Base-by-base conservation (phyloP, 2,329 filamentous ascomycete genomes). In the Penicillium janthinellum region DNA sequence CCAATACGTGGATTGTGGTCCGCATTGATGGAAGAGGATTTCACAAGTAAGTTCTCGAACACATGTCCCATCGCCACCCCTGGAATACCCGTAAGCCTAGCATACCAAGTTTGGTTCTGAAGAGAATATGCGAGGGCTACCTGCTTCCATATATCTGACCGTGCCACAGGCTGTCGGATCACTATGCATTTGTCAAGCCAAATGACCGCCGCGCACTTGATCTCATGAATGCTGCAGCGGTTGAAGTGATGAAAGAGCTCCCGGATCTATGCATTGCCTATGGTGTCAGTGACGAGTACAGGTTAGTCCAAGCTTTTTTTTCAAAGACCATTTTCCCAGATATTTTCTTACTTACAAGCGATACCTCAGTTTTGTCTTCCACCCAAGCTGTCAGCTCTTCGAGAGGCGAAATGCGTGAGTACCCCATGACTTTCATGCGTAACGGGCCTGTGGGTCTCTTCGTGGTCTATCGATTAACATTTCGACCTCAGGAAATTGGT, bases 1-100 rank as follows among this genome's bases (percentile, higher is more conserved):
- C 89, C 56, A 96, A 96, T 73, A 98, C 94, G 28, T 99, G 93
- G 92, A 90, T 98, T 58, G 92, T 98, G 20, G 88, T 99, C 57
- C 88, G 95, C 61, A 88, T 99, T 70, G 95, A 99, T 78, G 95
- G 95, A 25, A 85, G 94, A 64, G 93, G 92, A 17, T 99, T 99
- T 78, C 95, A 93, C 70, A 97, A 96, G 92, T 96, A 80, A 73
- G 77, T 72, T 31, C 31, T 38, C 42, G 25, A 44, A 31, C 15
- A 39, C 11, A 35, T 20, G n/a, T 6, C 12, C 22, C 8, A 42
- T 25, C 25, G 41, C 31, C 41, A 39, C 54, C 28, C 14, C 45
- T 20, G 15, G 8, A 5, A 20, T 12, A 6, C 11, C 45, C 8
- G 34, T 5, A 4, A 5, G 45, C 15, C 31, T 20, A 20, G 28